These are phyloP conservation scores for Sporothrix variecibatus DNA, from an alignment of 2,329 filamentous ascomycete species.

Conservation along the genomic window DNA sequence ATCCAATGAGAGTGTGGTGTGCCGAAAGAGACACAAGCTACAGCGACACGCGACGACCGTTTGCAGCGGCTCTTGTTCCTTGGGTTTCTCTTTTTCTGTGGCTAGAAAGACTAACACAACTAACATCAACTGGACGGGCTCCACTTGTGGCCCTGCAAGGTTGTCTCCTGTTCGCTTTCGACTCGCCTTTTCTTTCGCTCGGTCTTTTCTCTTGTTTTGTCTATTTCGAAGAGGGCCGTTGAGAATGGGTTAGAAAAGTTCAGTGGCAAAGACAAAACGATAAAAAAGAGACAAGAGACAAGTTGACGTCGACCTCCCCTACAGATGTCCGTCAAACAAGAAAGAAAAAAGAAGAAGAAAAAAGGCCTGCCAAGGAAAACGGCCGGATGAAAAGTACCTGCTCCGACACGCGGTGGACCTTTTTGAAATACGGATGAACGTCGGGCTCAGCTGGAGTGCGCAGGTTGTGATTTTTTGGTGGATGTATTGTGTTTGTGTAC, in stretches of 20 bases:
- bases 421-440: background rate
- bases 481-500: background rate
- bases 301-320: background rate
- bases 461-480: background rate
- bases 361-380: background rate
- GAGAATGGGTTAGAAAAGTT: background rate
- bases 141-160: conserved; percentile 7
- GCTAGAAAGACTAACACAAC: background rate
- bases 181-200: background rate
- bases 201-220: background rate
- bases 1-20: too few relatives aligned
- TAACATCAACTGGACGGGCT: background rate
- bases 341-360: background rate
- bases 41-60: background rate
- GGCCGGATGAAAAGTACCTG: background rate
- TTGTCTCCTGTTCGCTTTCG: background rate
- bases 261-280: background rate
- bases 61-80: background rate
- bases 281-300: background rate
- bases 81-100: background rate
- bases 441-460: background rate
- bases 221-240: background rate
- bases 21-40: background rate
- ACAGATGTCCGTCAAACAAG: background rate
- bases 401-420: background rate